These are phyloP conservation scores for Flaveria brownii DNA, from an alignment of 129 eudicot species.

Conservation along the genomic window DNA sequence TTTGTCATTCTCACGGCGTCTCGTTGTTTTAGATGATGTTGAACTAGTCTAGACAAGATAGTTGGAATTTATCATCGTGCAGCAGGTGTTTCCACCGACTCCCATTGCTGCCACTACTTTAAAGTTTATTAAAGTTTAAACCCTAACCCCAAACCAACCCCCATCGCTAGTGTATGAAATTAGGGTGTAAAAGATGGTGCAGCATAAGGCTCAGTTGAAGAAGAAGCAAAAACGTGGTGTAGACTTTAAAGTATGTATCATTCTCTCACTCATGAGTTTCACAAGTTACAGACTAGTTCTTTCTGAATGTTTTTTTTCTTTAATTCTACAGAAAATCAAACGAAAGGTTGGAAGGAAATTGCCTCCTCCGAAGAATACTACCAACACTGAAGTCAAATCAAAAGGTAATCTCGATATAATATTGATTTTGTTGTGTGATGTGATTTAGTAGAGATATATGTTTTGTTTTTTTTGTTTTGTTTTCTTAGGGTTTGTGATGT, in stretches of 20 bases:
- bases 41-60: no score
- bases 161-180: no score
- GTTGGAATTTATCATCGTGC: no score
- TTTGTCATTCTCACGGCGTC: no score
- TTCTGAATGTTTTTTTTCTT: neutral
- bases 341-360: slow-evolving; percentile 81
- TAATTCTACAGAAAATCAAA: slow-evolving; percentile 69
- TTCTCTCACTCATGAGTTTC: slow-evolving; percentile 30
- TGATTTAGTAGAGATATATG: neutral
- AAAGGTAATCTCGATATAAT: slow-evolving; percentile 45
- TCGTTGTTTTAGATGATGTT: no score
- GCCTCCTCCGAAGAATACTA: slow-evolving; percentile 86
- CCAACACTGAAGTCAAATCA: slow-evolving; percentile 85
- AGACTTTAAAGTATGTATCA: slow-evolving; percentile 67
- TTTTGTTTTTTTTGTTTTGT: neutral
- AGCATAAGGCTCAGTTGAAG: slow-evolving; percentile 63
- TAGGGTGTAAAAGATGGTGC: slow-evolving; percentile 47
- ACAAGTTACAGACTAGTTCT: no score
- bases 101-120: no score
- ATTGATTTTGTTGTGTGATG: no score
- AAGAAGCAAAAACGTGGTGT: slow-evolving; percentile 70
- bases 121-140: no score
- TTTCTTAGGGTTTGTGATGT: neutral
- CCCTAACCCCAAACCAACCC: no score
- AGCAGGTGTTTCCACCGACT: no score